Conservation (phyloP, 78 protist species). For the Chrysochromulina parva region DNA sequence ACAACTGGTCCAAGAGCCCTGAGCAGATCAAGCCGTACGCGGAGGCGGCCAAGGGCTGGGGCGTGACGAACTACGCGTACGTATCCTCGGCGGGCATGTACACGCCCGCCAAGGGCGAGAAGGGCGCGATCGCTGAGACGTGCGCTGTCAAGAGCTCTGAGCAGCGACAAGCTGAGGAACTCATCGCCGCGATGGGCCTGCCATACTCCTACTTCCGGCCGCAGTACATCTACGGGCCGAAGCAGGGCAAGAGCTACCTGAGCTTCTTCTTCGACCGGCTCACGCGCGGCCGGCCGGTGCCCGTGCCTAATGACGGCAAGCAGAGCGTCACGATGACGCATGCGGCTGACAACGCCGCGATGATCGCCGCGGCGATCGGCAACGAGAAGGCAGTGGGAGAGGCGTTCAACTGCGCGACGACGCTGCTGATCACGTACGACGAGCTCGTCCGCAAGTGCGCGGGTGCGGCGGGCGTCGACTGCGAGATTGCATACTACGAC, state of each 20-base stretch:
- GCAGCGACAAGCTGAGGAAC: constrained; percentile 20
- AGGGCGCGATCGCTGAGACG: neutral
- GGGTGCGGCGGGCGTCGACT: neutral
- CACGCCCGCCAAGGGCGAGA: neutral
- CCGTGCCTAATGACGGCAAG: neutral
- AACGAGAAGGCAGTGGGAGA: neutral
- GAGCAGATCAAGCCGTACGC: neutral
- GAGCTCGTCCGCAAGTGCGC: neutral
- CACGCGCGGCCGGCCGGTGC: constrained; percentile 20
- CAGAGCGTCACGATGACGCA: constrained; percentile 19
- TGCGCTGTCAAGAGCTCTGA: neutral
- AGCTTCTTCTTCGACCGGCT: constrained; percentile 20
- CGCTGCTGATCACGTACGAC: neutral
- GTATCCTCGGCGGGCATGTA: constrained; percentile 38
- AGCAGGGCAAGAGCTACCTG: constrained; percentile 27
- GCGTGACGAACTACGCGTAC: neutral
- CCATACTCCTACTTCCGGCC: constrained; percentile 28
- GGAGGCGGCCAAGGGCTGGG: neutral
- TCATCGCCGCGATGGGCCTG: neutral
- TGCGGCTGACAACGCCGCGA: constrained; percentile 35
- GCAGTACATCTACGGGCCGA: constrained; percentile 38
- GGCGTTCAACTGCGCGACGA: constrained; percentile 24
- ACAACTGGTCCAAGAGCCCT: constrained; percentile 14
- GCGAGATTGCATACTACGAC: neutral
- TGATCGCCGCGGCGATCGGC: constrained; percentile 21